Evolutionary conservation across 257 asterid species (phyloP).

Genomic region (Verbena officinalis): DNA sequence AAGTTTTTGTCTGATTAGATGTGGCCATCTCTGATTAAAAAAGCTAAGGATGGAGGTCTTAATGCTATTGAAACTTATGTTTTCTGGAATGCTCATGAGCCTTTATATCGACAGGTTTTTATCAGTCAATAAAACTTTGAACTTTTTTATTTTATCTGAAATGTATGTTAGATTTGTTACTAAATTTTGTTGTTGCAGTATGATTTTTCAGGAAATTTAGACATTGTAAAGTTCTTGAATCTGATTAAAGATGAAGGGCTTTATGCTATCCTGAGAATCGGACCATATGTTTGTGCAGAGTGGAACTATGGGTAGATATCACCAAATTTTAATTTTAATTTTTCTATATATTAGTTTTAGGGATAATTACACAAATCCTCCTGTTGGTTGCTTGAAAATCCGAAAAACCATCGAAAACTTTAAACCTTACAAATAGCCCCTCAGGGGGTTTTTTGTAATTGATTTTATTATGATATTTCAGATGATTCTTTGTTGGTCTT

Average conservation of each 20-base stretch:
- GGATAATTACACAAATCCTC: too few species aligned
- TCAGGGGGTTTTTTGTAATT: too few species aligned
- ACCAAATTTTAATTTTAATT: background rate
- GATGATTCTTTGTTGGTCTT: background rate
- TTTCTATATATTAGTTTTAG: background rate
- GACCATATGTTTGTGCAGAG: constrained; percentile 58
- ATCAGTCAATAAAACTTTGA: background rate
- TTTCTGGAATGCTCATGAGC: constrained; percentile 61
- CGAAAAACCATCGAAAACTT: too few species aligned
- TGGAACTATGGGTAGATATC: constrained; percentile 46
- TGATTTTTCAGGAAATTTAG: constrained; percentile 39
- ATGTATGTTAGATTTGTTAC: background rate
- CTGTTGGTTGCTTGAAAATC: too few species aligned
- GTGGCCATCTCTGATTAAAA: constrained; percentile 50
- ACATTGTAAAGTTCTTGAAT: constrained; percentile 44
- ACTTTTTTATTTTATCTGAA: too few species aligned
- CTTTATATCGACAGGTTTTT: constrained; percentile 42
- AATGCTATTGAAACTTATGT: constrained; percentile 52
- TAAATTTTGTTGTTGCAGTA: constrained; percentile 29
- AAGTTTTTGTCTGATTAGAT: constrained; percentile 25
- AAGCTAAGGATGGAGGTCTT: constrained; percentile 54
- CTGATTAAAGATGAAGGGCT: constrained; percentile 47
- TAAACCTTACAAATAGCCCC: too few species aligned
- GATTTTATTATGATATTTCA: background rate
- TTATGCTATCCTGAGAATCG: constrained; percentile 48